These are phyloP conservation scores for Santalum album DNA, from an alignment of 164 flowering plant genomes.

Conservation along the genomic window DNA sequence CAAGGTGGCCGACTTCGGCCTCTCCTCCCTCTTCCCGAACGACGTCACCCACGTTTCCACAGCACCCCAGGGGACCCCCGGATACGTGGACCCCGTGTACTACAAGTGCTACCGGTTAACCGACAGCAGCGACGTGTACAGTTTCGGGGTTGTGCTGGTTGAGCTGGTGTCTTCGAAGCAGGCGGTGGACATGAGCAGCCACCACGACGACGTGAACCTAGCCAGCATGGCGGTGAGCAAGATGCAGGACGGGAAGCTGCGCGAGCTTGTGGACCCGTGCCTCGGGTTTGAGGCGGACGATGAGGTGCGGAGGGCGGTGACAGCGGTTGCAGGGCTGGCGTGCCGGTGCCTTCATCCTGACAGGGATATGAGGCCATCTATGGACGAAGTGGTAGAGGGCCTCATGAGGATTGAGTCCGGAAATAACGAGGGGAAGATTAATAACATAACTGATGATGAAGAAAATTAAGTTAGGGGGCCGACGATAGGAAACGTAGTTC, in stretches of 20 bases:
- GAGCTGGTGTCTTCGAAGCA: conserved; percentile 22
- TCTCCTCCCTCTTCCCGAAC: conserved; percentile 15
- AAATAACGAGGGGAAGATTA: no score
- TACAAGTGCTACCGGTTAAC: conserved; percentile 20
- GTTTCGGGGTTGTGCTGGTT: conserved; percentile 20
- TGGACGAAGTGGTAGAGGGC: conserved; percentile 6
- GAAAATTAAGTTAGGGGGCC: no score
- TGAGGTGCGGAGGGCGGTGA: not conserved
- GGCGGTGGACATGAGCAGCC: conserved; percentile 20
- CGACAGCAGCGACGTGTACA: conserved; percentile 22
- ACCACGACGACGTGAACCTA: conserved; percentile 16
- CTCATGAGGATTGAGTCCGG: no score
- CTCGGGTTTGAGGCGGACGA: not conserved
- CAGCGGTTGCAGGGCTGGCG: conserved; percentile 7
- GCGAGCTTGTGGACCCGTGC: conserved; percentile 12
- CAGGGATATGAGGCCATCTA: conserved; percentile 10
- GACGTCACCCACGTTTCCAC: conserved; percentile 21
- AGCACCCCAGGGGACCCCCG: conserved; percentile 23
- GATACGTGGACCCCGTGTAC: conserved; percentile 23
- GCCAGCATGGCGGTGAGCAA: conserved; percentile 16
- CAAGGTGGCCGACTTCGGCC: conserved; percentile 24
- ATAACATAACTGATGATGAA: no score
- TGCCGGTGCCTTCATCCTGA: conserved; percentile 7
- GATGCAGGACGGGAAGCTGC: conserved; percentile 11
- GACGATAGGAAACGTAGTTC: no score